Evolutionary conservation across 495 filamentous ascomycete genomes (phyloP), one percentile per base, ranked within the genome.

Genomic region (Penicillium dipodomyicola): DNA sequence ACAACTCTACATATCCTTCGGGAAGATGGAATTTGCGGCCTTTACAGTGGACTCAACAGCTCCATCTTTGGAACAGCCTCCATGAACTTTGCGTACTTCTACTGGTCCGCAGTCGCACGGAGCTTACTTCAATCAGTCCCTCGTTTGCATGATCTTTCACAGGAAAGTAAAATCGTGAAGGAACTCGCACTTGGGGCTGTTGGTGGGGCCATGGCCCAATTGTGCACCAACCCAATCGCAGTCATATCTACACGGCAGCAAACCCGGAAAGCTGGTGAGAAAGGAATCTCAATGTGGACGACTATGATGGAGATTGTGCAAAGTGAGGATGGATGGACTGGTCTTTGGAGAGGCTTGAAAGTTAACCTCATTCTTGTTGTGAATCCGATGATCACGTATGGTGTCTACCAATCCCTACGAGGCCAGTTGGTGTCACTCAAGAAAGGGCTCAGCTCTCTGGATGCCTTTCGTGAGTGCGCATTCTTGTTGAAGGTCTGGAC

Each of bases 361-460:
- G 70, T 80, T 10, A 76, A 65, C 56, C 58, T 82, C 9, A 67
- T 78, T 20, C 72, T 72, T 19, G 92, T 96, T 5, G 82, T 93
- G 48, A 96, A 96, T 65, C 91, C 91, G 30, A 87, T 89, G 19
- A 96, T 96, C 72, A 96, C 91, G n/a, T 96, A 96, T 62, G 91
- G 91, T 33, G 88, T 89, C 49, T 96, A 96, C 63, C 89, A 23
- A 23, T 23, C 23, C 23, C 23, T 23, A 23, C 23, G 23, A 23
- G 23, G 23, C 23, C 23, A 4, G 23, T 23, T 23, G 23, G 23
- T 23, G 3, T 23, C 23, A 4, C 23, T 23, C 23, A 23, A 23
- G 23, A 23, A 96, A 70, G 81, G 88, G 59, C 69, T 96, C 30
- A 82, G 80, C 51, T 83, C 89, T 12, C 81, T 80, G 74, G 90